phyloP scores from a whole-genome alignment of 352 stramenopile species.

The Globisporangium splendens region DNA sequence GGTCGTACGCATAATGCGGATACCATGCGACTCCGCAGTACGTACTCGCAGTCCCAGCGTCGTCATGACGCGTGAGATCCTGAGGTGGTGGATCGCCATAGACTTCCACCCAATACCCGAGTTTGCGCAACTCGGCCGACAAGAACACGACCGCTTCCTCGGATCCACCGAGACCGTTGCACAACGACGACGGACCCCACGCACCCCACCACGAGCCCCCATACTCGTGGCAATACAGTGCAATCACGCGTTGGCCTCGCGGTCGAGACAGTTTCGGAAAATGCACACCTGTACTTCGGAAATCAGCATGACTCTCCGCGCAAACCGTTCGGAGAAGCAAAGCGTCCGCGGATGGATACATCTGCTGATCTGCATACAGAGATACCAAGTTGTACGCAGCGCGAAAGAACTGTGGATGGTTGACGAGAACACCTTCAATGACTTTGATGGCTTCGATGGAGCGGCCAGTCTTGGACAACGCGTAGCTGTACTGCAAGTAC shows the following conservation, averaged over 20 bases:
- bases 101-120: slow-evolving; percentile 87
- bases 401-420: slow-evolving; percentile 32
- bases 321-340: slow-evolving; percentile 29
- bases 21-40: slow-evolving; percentile 62
- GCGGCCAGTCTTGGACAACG: slow-evolving; percentile 21
- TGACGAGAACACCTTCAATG: slow-evolving; percentile 19
- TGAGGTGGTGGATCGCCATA: slow-evolving; percentile 64
- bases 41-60: slow-evolving; percentile 1
- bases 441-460: slow-evolving; percentile 30
- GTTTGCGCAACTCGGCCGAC: slow-evolving; percentile 57
- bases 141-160: slow-evolving; percentile 92
- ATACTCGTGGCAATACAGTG: slow-evolving; percentile 92
- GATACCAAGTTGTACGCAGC: slow-evolving; percentile 53
- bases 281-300: slow-evolving; percentile 17
- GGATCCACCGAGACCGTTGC: slow-evolving; percentile 77
- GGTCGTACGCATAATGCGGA: slow-evolving; percentile 66
- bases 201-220: slow-evolving; percentile 85
- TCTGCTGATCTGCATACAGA: slow-evolving; percentile 23
- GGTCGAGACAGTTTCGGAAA: slow-evolving; percentile 32
- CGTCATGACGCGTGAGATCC: slow-evolving; percentile 28
- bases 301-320: slow-evolving; percentile 29
- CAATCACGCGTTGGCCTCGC: slow-evolving; percentile 36
- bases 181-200: slow-evolving; percentile 82
- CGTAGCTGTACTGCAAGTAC: slow-evolving; percentile 42
- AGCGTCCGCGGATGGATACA: slow-evolving; percentile 29